Conservation (phyloP, 2,329 filamentous ascomycete genomes). For the Talaromyces sp. region DNA sequence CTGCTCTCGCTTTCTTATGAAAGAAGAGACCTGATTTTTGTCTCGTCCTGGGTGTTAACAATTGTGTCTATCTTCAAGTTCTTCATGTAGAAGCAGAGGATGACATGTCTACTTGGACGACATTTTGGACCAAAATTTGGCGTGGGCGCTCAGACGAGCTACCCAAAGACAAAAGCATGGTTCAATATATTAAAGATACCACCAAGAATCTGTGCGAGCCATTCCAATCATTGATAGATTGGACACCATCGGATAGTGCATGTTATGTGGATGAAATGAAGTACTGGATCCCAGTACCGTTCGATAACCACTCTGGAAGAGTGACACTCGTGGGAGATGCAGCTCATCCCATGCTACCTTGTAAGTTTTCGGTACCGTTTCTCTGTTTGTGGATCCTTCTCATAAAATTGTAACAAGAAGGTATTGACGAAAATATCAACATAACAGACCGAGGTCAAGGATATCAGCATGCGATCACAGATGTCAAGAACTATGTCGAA, state of each 20-base stretch:
- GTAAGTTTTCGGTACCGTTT: background rate
- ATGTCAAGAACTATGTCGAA: slow-evolving; percentile 10
- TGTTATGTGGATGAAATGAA: slow-evolving; percentile 14
- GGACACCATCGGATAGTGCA: slow-evolving; percentile 1
- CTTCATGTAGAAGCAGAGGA: slow-evolving; percentile 6
- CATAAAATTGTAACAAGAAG: background rate
- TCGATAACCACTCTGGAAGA: slow-evolving; percentile 8
- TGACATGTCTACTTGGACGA: slow-evolving; percentile 11
- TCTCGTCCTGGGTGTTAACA: background rate
- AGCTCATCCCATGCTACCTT: slow-evolving; percentile 11
- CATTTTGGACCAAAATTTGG: slow-evolving; percentile 13
- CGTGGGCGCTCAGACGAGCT: background rate
- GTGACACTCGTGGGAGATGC: slow-evolving; percentile 9
- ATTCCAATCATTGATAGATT: slow-evolving; percentile 8
- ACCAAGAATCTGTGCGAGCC: slow-evolving; percentile 9
- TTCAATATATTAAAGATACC: slow-evolving; percentile 6
- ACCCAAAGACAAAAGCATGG: background rate
- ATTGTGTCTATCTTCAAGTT: background rate
- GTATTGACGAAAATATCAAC: background rate
- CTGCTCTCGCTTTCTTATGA: background rate
- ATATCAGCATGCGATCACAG: slow-evolving; percentile 11
- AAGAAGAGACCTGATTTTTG: background rate
- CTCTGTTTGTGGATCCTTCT: background rate
- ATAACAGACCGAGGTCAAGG: slow-evolving; percentile 8
- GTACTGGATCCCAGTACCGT: slow-evolving; percentile 10